These are phyloP conservation scores for Fusarium keratoplasticum DNA, from an alignment of 2,329 filamentous ascomycete genomes.

Conservation along the genomic window DNA sequence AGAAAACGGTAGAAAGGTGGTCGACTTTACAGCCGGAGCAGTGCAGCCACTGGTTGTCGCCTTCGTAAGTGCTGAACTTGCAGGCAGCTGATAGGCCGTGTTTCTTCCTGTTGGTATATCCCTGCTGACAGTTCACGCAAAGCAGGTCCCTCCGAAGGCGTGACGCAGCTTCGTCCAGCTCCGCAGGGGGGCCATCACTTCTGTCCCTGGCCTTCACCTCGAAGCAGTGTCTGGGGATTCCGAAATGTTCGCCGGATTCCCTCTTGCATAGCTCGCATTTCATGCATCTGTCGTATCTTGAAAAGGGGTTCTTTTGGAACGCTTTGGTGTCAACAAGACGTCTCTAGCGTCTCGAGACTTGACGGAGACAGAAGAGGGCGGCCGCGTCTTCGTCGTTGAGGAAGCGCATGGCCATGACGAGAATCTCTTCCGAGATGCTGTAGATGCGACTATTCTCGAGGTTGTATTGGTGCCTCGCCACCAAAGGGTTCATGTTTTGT, in stretches of 20 bases:
- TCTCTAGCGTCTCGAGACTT: neutral
- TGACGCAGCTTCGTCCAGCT: neutral
- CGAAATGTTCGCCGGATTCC: too few species aligned
- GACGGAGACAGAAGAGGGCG: neutral
- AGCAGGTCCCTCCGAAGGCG: neutral
- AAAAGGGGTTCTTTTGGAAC: neutral
- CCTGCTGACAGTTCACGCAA: neutral
- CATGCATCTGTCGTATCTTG: neutral
- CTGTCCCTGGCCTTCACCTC: too few species aligned
- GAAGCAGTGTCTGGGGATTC: too few species aligned
- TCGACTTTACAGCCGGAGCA: neutral
- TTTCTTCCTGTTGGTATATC: neutral
- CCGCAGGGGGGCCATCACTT: too few species aligned
- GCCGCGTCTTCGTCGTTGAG: neutral
- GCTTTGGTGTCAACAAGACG: neutral
- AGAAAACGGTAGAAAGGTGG: neutral
- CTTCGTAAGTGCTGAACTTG: neutral
- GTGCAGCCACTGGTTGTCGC: neutral
- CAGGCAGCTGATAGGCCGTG: neutral
- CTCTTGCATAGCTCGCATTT: neutral
- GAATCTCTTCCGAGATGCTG: neutral
- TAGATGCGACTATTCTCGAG: neutral
- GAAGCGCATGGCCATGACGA: neutral
- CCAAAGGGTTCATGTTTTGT: neutral
- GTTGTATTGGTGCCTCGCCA: neutral